Evolutionary conservation across 176 grass and related monocot genomes (phyloP), one percentile per base, ranked within the genome.

Genomic region (Leersia perrieri): DNA sequence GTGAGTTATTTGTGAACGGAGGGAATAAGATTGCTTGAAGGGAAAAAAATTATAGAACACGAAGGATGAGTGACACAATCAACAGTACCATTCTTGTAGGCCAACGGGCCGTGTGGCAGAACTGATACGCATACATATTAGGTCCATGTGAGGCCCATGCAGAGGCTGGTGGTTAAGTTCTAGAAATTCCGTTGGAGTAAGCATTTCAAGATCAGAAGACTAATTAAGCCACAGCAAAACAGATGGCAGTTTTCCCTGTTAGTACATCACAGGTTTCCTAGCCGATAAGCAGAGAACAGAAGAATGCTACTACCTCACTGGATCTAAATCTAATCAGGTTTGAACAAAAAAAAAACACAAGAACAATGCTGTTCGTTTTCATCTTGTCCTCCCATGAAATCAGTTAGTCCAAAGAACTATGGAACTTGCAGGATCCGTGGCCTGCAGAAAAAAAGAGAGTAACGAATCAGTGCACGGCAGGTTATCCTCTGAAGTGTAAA

Each of bases 351-450:
- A 57, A 57, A 57, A 30, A 70, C 63, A 62, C 14, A 39, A 30
- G 1, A 49, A 34, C 33, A 23, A 0, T 22, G 26, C 28, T 64
- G 20, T 5, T 40, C 15, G 0, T 51, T 44, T 23, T 7, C 28
- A 1, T 15, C 1, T 33, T 27, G 11, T 76, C 60, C 62, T 70
- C 32, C n/a, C 14, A 39, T 20, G 25, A 5, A 13, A 44, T 53
- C 18, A 7, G 18, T 75, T 66, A 90, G 20, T 18, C 80, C 76
- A 81, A 70, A 11, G 88, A 89, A 78, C 81, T 89, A 29, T 60
- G 74, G 72, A 83, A 91, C 82, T 82, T 87, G 86, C 94, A 93
- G 53, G 80, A 91, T 78, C 88, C 91, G 41, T 89, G 68, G 65
- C 94, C 94, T 97, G 88, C 51, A 82, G n/a, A 31, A 53, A 58